phyloP scores from a whole-genome alignment of 2,329 filamentous ascomycete species.

The Talaromyces sp. region DNA sequence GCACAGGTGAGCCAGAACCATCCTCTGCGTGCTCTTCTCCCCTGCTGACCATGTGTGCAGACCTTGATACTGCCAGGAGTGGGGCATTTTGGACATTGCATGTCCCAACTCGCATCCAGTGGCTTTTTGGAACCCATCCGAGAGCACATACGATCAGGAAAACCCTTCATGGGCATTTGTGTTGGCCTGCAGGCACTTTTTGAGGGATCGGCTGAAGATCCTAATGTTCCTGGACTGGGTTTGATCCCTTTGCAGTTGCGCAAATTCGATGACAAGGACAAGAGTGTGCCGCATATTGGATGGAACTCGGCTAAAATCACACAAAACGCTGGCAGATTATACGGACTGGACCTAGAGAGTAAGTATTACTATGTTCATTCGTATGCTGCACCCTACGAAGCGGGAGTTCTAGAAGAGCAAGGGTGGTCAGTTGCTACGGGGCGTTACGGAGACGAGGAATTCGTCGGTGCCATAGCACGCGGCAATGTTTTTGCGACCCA shows the following conservation, averaged over 20 bases:
- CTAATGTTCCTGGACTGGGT: conserved; percentile 66
- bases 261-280: conserved; percentile 70
- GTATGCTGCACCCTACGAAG: conserved; percentile 73
- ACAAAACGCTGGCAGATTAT: conserved; percentile 55
- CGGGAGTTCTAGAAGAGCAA: conserved; percentile 67
- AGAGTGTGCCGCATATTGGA: conserved; percentile 97
- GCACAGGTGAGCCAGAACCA: conserved; percentile 64
- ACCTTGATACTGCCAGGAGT: conserved; percentile 94
- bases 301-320: conserved; percentile 80
- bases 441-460: conserved; percentile 80
- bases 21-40: background rate
- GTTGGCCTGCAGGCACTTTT: conserved; percentile 92
- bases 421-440: conserved; percentile 93
- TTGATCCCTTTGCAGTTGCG: conserved; percentile 66
- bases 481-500: conserved; percentile 87
- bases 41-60: conserved; percentile 41
- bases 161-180: conserved; percentile 97
- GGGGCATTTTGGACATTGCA: conserved; percentile 94
- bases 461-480: conserved; percentile 82
- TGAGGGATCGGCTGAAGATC: conserved; percentile 74
- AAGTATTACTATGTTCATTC: conserved; percentile 99
- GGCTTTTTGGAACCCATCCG: conserved; percentile 80
- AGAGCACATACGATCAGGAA: conserved; percentile 79
- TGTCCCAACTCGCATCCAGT: conserved; percentile 74
- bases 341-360: conserved; percentile 70